Base-by-base conservation (phyloP, 345 rosid genomes). In the Aethionema arabicum region DNA sequence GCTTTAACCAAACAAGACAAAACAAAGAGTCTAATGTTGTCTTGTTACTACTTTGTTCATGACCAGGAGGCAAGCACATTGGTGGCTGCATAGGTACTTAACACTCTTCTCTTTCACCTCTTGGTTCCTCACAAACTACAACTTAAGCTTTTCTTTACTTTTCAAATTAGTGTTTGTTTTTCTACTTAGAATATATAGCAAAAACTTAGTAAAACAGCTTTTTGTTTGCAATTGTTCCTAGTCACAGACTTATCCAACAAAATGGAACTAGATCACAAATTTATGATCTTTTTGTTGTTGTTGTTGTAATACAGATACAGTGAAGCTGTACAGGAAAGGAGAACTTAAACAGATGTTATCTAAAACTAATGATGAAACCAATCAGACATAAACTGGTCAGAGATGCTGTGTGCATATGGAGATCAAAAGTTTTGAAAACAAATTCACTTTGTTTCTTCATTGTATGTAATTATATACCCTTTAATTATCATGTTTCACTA, bases 81-180 rank as follows among this genome's bases (percentile, higher is more conserved):
- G 97, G 99, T 11, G 97, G 99, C 56, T 93, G 95, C 75, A 75
- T 97, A 83, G 99, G 99, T 90, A 81, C 57, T 21, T 32, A 15
- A 52, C 45, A 44, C 51, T 29, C 27, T 58, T 32, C 32, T 40
- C 49, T 5, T 42, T 45, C 2, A 9, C 13, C 42, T 54, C 8
- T 33, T 32, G 7, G 27, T 52, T 59, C 33, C 46, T 32, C 42
- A 32, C 49, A 46, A 36, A 29, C 44, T 21, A 9, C 10, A 16
- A 21, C 27, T 42, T 11, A 39, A 4, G 15, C 36, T 59, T 11
- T 32, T 41, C 9, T 13, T 5, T 52, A 8, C 30, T 56, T 21
- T 27, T 27, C 48, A 38, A 53, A 10, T 43, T 11, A 31, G 9
- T 1, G 0, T 4, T 59, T 40, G 43, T 67, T 52, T 54, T 16